Percentiles rank a stretch among this genome's conserved stretches.
Conservation (phyloP, 306 rosid genomes). For the Bauhinia variegata region DNA sequence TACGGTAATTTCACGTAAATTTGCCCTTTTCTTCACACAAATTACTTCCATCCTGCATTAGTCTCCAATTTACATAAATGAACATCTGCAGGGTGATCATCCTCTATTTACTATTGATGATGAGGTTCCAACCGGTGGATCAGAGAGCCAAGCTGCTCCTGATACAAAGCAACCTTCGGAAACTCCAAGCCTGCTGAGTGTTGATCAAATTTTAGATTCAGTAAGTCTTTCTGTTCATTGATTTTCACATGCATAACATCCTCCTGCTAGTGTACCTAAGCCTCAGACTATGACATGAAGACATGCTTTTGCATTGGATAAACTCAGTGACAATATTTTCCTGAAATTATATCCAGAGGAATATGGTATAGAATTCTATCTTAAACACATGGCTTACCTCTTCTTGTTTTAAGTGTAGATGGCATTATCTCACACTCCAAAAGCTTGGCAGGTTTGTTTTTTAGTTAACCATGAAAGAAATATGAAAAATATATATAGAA, state of each 20-base stretch:
- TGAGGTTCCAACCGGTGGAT: constrained; percentile 42
- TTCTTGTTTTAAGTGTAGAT: constrained; percentile 9
- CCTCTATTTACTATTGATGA: constrained; percentile 63
- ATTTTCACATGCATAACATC: not conserved
- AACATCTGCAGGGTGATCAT: constrained; percentile 59
- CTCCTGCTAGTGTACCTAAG: not conserved
- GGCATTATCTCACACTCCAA: constrained; percentile 3
- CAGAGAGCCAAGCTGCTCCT: constrained; percentile 46
- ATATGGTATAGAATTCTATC: not conserved
- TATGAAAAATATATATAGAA: not conserved
- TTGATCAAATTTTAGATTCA: constrained; percentile 71
- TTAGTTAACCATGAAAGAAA: constrained; percentile 4
- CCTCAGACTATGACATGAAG: not conserved
- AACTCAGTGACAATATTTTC: constrained; percentile 9
- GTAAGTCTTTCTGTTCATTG: constrained; percentile 49
- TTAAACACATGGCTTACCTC: not conserved
- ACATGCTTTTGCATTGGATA: constrained; percentile 11
- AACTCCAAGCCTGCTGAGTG: constrained; percentile 57
- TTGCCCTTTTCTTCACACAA: not conserved
- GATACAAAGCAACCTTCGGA: constrained; percentile 36
- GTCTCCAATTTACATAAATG: constrained; percentile 22
- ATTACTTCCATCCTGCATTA: constrained; percentile 23
- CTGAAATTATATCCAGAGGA: not conserved
- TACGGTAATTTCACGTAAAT: constrained; percentile 43
- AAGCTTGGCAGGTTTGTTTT: too few relatives aligned